phyloP scores from a whole-genome alignment of 2,329 filamentous ascomycete genomes.

The Penicillium fuscoglaucum region DNA sequence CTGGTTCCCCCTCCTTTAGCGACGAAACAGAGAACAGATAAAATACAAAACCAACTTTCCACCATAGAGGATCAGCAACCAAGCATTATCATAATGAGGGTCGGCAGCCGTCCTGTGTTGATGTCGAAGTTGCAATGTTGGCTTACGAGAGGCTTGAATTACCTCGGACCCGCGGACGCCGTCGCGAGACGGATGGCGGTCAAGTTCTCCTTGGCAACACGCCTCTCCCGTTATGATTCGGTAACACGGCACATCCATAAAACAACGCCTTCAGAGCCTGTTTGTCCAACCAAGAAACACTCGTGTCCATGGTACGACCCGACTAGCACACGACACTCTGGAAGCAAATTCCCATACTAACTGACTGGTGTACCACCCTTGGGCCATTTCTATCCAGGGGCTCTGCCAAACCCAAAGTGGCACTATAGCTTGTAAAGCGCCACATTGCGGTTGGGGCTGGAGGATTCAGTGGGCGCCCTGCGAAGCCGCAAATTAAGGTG shows the following conservation, averaged over 20 bases:
- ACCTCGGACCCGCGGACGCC: background rate
- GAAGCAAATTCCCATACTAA: background rate
- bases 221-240: slow-evolving; percentile 6
- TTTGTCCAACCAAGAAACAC: background rate
- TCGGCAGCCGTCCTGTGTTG: background rate
- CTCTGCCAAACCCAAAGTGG: no score
- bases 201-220: slow-evolving; percentile 4
- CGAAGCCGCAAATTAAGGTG: background rate
- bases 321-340: background rate
- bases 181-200: background rate
- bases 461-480: background rate
- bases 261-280: background rate
- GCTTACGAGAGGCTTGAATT: background rate
- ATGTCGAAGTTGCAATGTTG: background rate
- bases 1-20: background rate
- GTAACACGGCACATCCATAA: background rate
- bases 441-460: background rate
- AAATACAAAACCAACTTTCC: background rate
- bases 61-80: background rate
- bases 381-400: background rate
- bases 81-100: background rate
- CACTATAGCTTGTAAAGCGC: background rate
- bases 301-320: background rate
- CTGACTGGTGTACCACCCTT: background rate
- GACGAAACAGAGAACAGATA: background rate